phyloP scores from a whole-genome alignment of 2,329 filamentous ascomycete genomes.

The Helotiales sp. region DNA sequence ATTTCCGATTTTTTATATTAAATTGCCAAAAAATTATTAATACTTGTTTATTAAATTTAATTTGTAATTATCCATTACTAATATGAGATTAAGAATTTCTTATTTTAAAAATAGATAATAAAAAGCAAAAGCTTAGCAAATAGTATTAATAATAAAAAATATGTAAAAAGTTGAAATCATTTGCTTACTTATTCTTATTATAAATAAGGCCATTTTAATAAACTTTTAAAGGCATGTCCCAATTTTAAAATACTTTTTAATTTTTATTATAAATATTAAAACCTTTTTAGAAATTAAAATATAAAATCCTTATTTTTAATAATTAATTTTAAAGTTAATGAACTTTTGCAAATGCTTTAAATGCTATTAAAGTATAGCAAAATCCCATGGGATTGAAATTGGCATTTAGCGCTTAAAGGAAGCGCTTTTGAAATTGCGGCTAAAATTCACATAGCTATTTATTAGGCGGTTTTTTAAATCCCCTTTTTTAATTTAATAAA shows the following conservation, averaged over 20 bases:
- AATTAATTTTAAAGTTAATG: not conserved
- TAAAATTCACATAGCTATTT: constrained; percentile 23
- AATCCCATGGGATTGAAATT: not conserved
- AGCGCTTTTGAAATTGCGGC: constrained; percentile 24
- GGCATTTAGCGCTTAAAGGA: constrained; percentile 1
- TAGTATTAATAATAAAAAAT: not conserved
- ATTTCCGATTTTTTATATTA: not conserved
- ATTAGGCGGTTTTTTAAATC: not conserved
- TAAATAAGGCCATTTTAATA: not conserved
- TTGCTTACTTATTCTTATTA: not conserved
- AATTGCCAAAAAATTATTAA: not conserved
- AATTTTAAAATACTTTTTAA: not conserved
- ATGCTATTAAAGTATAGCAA: not conserved
- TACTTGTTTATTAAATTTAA: not conserved
- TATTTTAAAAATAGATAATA: not conserved
- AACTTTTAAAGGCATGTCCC: not conserved
- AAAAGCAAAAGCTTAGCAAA: not conserved
- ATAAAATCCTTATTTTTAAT: not conserved
- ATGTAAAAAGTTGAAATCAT: not conserved
- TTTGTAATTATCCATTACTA: not conserved
- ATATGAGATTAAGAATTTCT: not conserved
- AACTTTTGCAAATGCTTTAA: not conserved
- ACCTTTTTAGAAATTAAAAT: not conserved
- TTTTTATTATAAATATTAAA: not conserved
- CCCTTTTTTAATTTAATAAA: constrained; percentile 24